Base-by-base conservation (phyloP, 225 moss, liverwort and hornwort species). In the Anthoceros angustus region DNA sequence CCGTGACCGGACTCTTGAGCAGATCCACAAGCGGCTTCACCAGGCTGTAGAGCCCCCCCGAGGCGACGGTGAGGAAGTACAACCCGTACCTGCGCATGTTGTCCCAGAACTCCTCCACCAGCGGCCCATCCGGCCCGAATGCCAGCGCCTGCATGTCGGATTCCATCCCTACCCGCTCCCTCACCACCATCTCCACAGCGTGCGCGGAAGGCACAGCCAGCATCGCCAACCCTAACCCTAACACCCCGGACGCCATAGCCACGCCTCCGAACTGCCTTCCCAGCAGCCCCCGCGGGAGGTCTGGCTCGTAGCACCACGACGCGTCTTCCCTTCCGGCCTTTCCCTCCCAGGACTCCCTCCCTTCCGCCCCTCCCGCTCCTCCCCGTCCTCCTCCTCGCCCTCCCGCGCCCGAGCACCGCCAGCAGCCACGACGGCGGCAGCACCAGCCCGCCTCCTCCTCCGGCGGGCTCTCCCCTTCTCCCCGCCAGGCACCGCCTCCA, bases 101-200 rank as follows among this genome's bases (percentile, higher is more conserved):
- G 60, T 98, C 98, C 98, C 98, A 98, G 71, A 98, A 98, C 71
- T 98, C 98, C 73, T 92, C 98, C 71, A 92, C 66, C 73, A 89
- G 24, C 0, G 98, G 98, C 2, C 98, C 98, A 6, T 87, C 98
- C 9, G 94, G 94, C 5, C 98, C 92, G 64, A 92, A 66, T 5
- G 98, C 98, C 62, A 86, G 69, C n/a, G 92, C 85, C n/a, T 74
- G 76, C 67, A 85, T 79, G 66, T 91, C 95, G 68, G 63, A 43
- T 32, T 74, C 78, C 73, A 81, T 39, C 6, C 70, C 60, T 62
- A 71, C 71, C 25, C 61, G 55, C n/a, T 68, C 67, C 10, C 46
- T 70, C 63, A 72, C 26, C 42, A 66, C 71, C 9, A 69, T 25
- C 8, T 68, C 48, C 25, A 76, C 79, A 24, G 79, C 82, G 10